These are phyloP conservation scores for Epichloe sp. DNA, from an alignment of 2,329 filamentous ascomycete species.

Conservation along the genomic window DNA sequence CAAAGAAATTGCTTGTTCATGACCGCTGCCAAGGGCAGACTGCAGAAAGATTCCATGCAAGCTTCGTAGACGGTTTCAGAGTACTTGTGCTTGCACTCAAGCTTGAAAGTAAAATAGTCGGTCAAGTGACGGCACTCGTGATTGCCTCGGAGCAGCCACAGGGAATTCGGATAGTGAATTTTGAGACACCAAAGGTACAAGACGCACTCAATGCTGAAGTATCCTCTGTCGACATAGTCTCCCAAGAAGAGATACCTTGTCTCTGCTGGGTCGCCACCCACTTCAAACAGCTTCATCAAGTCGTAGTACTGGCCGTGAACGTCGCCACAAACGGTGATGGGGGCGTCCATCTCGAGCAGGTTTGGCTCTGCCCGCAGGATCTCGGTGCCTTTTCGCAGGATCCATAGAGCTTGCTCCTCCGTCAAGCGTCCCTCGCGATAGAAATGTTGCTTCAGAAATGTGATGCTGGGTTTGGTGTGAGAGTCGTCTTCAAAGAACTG, in stretches of 20 bases:
- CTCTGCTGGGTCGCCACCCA: slow-evolving; percentile 90
- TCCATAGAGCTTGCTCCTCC: slow-evolving; percentile 94
- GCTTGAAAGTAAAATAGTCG: slow-evolving; percentile 99
- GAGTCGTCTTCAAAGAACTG: slow-evolving; percentile 87
- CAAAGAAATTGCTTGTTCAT: slow-evolving; percentile 99
- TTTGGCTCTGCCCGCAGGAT: slow-evolving; percentile 85
- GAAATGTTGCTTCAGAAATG: slow-evolving; percentile 95
- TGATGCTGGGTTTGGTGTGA: slow-evolving; percentile 76
- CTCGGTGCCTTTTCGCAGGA: slow-evolving; percentile 78
- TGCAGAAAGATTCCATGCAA: slow-evolving; percentile 97
- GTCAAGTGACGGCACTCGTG: slow-evolving; percentile 98
- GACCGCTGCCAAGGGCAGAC: slow-evolving; percentile 80
- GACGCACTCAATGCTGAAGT: slow-evolving; percentile 99
- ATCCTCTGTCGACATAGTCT: slow-evolving; percentile 95
- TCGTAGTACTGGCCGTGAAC: slow-evolving; percentile 99
- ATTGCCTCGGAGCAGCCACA: slow-evolving; percentile 95
- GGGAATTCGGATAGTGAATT: slow-evolving; percentile 95
- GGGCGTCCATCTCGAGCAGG: slow-evolving; percentile 96
- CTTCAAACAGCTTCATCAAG: slow-evolving; percentile 98
- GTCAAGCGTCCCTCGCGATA: slow-evolving; percentile 94
- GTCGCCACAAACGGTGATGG: slow-evolving; percentile 96
- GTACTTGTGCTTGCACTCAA: slow-evolving; percentile 99
- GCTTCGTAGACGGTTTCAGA: slow-evolving; percentile 92
- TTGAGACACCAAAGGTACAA: slow-evolving; percentile 96
- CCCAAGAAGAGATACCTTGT: slow-evolving; percentile 94